These are phyloP conservation scores for Leccinum pachyderme DNA, from an alignment of 1,284 basidiomycete species.

Conservation along the genomic window DNA sequence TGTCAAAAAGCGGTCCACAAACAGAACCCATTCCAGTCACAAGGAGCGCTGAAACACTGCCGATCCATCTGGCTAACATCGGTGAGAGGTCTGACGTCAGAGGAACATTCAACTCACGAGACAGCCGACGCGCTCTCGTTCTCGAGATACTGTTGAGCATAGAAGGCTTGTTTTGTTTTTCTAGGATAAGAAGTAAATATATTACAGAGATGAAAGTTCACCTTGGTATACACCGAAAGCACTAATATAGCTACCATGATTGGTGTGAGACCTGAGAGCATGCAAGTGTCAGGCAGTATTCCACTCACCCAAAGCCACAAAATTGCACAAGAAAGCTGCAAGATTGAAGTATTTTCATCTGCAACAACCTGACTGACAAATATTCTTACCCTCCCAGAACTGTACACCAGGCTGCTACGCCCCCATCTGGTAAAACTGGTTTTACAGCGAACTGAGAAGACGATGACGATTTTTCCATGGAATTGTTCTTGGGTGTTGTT, in stretches of 20 bases:
- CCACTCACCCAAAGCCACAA: constrained; percentile 28
- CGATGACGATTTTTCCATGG: neutral
- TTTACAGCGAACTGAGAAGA: neutral
- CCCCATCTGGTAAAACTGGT: constrained; percentile 23
- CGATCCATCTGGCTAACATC: constrained; percentile 27
- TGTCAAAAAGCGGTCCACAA: constrained; percentile 29
- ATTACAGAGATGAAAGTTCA: neutral
- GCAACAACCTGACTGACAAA: neutral
- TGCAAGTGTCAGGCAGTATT: too few species aligned
- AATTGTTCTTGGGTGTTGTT: neutral
- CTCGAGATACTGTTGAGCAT: constrained; percentile 32
- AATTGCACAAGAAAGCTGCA: constrained; percentile 30
- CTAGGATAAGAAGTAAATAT: neutral
- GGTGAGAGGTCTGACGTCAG: neutral
- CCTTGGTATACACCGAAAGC: constrained; percentile 38
- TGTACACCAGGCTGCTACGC: constrained; percentile 29
- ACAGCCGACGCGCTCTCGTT: constrained; percentile 29
- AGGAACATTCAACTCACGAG: constrained; percentile 22
- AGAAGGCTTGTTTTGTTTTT: constrained; percentile 22
- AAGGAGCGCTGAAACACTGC: constrained; percentile 23
- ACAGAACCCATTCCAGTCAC: constrained; percentile 22
- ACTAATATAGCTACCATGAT: constrained; percentile 18
- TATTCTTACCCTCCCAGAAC: constrained; percentile 28
- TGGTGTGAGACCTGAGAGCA: neutral
- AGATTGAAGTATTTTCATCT: neutral